A percentile compares a stretch with the other conserved stretches of the same genome.
These are phyloP conservation scores for Bimuria novae-zelandiae DNA, from an alignment of 2,329 filamentous ascomycete species.

Conservation along the genomic window DNA sequence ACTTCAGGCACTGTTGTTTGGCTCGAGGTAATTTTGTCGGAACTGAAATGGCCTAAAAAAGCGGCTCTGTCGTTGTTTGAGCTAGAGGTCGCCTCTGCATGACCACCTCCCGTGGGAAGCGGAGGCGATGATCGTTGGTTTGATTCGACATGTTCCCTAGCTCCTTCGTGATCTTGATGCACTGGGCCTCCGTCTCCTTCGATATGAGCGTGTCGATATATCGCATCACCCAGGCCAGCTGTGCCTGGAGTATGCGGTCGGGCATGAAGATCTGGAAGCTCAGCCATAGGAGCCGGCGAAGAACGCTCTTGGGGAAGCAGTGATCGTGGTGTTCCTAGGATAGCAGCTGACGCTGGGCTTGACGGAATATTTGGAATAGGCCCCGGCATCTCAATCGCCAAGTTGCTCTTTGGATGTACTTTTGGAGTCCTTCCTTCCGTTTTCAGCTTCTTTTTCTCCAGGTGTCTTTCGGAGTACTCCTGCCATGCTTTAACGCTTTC, in stretches of 20 bases:
- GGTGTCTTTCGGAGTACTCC: conserved; percentile 39
- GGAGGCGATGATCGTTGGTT: background rate
- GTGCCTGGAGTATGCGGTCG: background rate
- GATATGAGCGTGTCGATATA: background rate
- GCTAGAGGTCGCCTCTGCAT: background rate
- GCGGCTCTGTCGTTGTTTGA: background rate
- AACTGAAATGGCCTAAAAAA: conserved; percentile 6
- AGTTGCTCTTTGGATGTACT: conserved; percentile 9
- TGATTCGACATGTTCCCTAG: background rate
- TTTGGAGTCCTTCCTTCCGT: conserved; percentile 15
- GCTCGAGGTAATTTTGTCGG: conserved; percentile 44
- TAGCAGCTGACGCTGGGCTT: conserved; percentile 25
- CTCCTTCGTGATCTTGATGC: background rate
- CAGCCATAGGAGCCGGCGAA: conserved; percentile 22
- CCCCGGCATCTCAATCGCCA: conserved; percentile 15
- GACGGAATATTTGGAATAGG: conserved; percentile 22
- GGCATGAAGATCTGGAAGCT: conserved; percentile 4
- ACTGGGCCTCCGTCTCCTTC: background rate
- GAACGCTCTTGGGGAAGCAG: conserved; percentile 17
- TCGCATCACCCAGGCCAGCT: background rate
- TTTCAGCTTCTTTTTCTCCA: conserved; percentile 28
- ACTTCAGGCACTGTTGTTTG: conserved; percentile 51
- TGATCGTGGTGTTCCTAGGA: conserved; percentile 22
- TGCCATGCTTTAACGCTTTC: conserved; percentile 46
- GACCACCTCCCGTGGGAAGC: background rate